Base-by-base conservation (phyloP, 192 early-diverging fungal species). In the Coemansia sp. region DNA sequence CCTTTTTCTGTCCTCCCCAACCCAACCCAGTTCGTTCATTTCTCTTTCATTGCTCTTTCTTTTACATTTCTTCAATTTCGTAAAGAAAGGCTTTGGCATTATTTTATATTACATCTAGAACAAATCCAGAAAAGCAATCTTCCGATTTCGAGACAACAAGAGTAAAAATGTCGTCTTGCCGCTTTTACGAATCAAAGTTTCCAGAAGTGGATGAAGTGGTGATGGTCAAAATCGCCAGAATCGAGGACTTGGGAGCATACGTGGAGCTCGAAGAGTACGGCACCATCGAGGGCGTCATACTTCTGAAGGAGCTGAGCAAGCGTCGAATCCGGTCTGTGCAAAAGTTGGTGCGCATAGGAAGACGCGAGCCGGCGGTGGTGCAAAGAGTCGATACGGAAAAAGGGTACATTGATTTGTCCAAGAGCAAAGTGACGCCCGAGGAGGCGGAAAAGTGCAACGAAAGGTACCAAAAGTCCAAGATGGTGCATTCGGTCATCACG, bases 401-500 rank as follows among this genome's bases (percentile, higher is more conserved):
- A 81, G 94, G 96, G 33, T 99, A 99, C 84, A 99, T 99, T 78
- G 97, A 99, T 83, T 77, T 99, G 73, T 96, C 95, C 8, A 99
- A 99, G 88, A 89, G 94, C 75, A 87, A 92, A 67, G 94, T 95
- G 44, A 88, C 89, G 16, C 86, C 91, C 12, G 95, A 96, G 71
- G 96, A 99, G 67, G 87, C 93, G 20, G 85, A 85, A 39, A 89
- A 92, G 75, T 97, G 95, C 80, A 92, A 95, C 72, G 96, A 98
- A 66, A 91, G 90, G 73, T 98, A 88, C 87, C 91, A 91, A 73
- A 97, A 96, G 81, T 95, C 95, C 38, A 96, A 95, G 75, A 89
- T 92, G 63, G 77, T 79, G 26, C 79, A 84, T 62, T 64, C 77
- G 16, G 83, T 85, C 18, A 66, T 84, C 30, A 73, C 58, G 21